phyloP scores from a whole-genome alignment of 2,329 filamentous ascomycete genomes.

The Alternaria sp. region DNA sequence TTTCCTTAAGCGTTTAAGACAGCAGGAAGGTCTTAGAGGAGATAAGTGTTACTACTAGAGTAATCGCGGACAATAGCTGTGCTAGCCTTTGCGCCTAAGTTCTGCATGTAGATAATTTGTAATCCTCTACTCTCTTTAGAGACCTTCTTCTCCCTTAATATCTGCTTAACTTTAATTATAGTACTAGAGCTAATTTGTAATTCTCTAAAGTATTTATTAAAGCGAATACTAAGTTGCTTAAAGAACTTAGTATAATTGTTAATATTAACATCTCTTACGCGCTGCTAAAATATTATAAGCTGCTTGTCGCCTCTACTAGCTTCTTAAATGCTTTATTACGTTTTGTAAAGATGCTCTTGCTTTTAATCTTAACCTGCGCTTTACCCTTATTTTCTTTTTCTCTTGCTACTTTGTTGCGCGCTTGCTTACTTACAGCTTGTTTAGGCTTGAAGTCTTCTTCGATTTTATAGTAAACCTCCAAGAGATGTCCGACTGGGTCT shows the following conservation, averaged over 20 bases:
- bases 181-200: constrained; percentile 72
- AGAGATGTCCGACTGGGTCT: constrained; percentile 75
- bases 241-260: constrained; percentile 73
- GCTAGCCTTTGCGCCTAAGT: constrained; percentile 74
- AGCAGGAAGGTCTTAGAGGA: constrained; percentile 80
- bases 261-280: constrained; percentile 73
- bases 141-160: constrained; percentile 70
- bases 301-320: constrained; percentile 72
- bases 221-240: constrained; percentile 73
- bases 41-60: constrained; percentile 78
- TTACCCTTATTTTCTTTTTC: constrained; percentile 58
- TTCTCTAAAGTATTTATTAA: constrained; percentile 77
- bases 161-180: constrained; percentile 70
- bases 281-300: constrained; percentile 69
- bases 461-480: constrained; percentile 74
- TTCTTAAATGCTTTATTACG: constrained; percentile 68
- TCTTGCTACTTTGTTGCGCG: constrained; percentile 61
- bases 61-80: constrained; percentile 75
- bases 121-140: constrained; percentile 76
- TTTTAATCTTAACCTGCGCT: constrained; percentile 41
- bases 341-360: constrained; percentile 43
- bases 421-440: constrained; percentile 64
- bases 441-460: constrained; percentile 66
- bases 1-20: constrained; percentile 70
- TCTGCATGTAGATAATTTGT: constrained; percentile 74